Evolutionary conservation across 768 basidiomycete genomes (phyloP), one percentile per base, ranked within the genome.

Genomic region (Lanmaoa pseudosensibilis): DNA sequence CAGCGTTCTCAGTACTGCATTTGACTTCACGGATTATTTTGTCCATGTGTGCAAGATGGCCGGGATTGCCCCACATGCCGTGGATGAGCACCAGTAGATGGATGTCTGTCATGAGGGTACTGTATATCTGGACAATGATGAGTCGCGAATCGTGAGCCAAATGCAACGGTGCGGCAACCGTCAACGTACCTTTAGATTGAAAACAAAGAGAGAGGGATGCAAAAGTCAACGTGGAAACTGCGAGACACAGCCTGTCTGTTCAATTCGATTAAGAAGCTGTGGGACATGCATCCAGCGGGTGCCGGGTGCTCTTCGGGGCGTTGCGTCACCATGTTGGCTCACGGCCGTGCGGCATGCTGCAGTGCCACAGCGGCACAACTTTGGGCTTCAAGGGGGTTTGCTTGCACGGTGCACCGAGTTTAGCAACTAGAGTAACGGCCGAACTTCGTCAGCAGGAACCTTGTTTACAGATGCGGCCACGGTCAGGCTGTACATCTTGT

Each of bases 31-130:
- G 69, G 13, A 84, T 78, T 18, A 85, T 77, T 39, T 84, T 77
- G 19, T 75, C 72, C 63, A 86, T 75, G 59, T 86, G 83, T 0
- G 78, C 74, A 10, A 94, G 76, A 69, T 94, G 85, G 36, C 56
- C 57, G 1, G 89, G 84, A 62, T 84, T 80, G 0, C 92, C 92
- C 92, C 91, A 94, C 85, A 94, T 91, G 38, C 92, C 79, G 38
- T 81, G 80, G 38, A 80, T 69, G 53, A 80, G 75, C 21, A 77
- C 77, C 9, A 80, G 73, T 12, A 80, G 63, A 57, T 80, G 79
- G 15, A 77, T 65, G 50, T 58, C 47, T 30, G 68, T 33, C 65
- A 74, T 74, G 45, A 37, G 40, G 37, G 37, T 57, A 51, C n/a
- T n/a, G n/a, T n/a, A 6, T 48, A 21, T 56, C 46, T 23, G 6